A percentile compares a stretch with the other conserved stretches of the same genome.
phyloP scores from a whole-genome alignment of 2,329 filamentous ascomycete species.

The Cordyceps pruinosa region DNA sequence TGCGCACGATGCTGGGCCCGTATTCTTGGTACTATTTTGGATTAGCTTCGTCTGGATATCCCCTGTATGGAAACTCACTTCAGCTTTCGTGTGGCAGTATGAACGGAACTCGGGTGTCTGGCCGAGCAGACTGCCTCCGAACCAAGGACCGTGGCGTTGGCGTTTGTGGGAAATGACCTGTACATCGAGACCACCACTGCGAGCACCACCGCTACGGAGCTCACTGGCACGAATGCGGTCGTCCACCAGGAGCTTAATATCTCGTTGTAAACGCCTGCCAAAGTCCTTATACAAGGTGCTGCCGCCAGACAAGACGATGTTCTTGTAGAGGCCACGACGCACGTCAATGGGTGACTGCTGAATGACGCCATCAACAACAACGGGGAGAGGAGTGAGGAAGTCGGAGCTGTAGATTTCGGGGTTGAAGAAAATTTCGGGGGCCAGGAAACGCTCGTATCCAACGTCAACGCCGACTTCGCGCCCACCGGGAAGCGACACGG shows the following conservation, averaged over 20 bases:
- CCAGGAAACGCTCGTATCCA: slow-evolving; percentile 95
- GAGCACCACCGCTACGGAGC: slow-evolving; percentile 81
- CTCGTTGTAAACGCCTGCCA: slow-evolving; percentile 87
- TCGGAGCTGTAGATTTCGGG: slow-evolving; percentile 99
- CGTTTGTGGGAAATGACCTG: slow-evolving; percentile 97
- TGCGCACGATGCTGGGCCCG: slow-evolving; percentile 87
- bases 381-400: slow-evolving; percentile 90
- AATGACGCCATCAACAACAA: slow-evolving; percentile 92
- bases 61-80: slow-evolving; percentile 37
- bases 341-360: slow-evolving; percentile 98
- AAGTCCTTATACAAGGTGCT: slow-evolving; percentile 99
- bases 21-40: slow-evolving; percentile 77
- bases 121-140: slow-evolving; percentile 90
- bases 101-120: slow-evolving; percentile 98
- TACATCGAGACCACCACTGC: slow-evolving; percentile 89
- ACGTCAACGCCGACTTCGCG: slow-evolving; percentile 82
- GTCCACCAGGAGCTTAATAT: slow-evolving; percentile 94
- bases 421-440: slow-evolving; percentile 99
- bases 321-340: slow-evolving; percentile 95
- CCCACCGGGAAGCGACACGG: slow-evolving; percentile 78
- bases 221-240: slow-evolving; percentile 89
- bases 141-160: slow-evolving; percentile 96
- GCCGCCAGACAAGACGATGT: slow-evolving; percentile 95
- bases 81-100: slow-evolving; percentile 92
- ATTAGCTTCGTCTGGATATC: background rate